Conservation (phyloP, 2,329 filamentous ascomycete species). For the Claviceps monticola region DNA sequence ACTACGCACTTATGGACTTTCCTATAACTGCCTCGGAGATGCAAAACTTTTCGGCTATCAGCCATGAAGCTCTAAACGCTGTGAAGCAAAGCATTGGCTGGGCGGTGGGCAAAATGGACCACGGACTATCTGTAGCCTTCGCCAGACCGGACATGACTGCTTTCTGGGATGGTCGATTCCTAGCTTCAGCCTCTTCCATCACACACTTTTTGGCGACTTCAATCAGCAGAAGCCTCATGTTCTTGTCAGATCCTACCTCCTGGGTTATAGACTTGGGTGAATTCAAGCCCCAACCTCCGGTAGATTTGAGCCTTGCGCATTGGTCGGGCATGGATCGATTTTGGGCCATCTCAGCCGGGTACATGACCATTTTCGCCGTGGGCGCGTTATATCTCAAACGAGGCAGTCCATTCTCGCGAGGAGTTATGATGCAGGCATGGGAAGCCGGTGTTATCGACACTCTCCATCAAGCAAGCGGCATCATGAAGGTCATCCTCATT, state of each 20-base stretch:
- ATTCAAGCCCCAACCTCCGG: slow-evolving; percentile 19
- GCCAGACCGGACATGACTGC: slow-evolving; percentile 27
- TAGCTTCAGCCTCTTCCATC: slow-evolving; percentile 3
- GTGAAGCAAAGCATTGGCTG: slow-evolving; percentile 40
- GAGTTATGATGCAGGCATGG: slow-evolving; percentile 42
- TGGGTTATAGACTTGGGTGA: slow-evolving; percentile 46
- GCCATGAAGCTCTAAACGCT: slow-evolving; percentile 52
- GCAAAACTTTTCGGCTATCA: slow-evolving; percentile 63
- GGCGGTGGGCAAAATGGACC: slow-evolving; percentile 24
- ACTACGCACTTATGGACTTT: slow-evolving; percentile 35
- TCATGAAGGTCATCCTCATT: slow-evolving; percentile 94
- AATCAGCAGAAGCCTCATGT: slow-evolving; percentile 9
- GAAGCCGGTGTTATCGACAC: slow-evolving; percentile 72
- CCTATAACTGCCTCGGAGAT: slow-evolving; percentile 47
- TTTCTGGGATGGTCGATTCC: slow-evolving; percentile 5
- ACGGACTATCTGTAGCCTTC: slow-evolving; percentile 27
- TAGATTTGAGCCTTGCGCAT: slow-evolving; percentile 47
- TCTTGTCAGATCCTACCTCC: slow-evolving; percentile 32
- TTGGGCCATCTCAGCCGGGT: slow-evolving; percentile 68
- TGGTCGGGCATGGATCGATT: slow-evolving; percentile 54
- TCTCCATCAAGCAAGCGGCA: slow-evolving; percentile 84
- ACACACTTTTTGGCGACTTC: slow-evolving; percentile 8
- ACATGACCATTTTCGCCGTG: slow-evolving; percentile 58
- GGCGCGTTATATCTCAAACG: slow-evolving; percentile 70
- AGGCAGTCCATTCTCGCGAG: slow-evolving; percentile 51